Conservation (phyloP, 345 rosid species). For the Bruguiera gymnorhiza region DNA sequence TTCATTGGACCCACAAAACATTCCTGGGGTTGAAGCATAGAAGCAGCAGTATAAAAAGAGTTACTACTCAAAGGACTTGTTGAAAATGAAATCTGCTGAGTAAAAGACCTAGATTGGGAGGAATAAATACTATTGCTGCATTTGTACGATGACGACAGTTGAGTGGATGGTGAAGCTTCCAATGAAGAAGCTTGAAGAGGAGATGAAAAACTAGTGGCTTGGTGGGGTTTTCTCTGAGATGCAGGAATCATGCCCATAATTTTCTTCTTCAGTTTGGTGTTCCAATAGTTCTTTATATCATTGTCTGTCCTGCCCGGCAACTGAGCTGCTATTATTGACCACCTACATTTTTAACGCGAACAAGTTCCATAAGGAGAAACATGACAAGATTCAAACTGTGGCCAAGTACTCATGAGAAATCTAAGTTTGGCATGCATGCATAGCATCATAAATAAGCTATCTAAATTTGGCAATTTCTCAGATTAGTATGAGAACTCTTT, state of each 20-base stretch:
- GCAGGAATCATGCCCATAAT: conserved; percentile 34
- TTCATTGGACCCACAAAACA: conserved; percentile 23
- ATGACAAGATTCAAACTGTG: too few relatives aligned
- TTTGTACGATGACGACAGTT: conserved; percentile 17
- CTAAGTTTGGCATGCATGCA: conserved; percentile 8
- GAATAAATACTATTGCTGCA: conserved; percentile 20
- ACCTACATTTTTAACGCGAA: conserved; percentile 13
- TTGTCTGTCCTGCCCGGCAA: conserved; percentile 38
- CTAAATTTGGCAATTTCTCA: conserved; percentile 26
- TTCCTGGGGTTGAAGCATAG: conserved; percentile 28
- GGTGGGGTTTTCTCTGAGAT: conserved; percentile 16
- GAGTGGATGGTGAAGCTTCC: conserved; percentile 27
- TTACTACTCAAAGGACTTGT: conserved; percentile 33
- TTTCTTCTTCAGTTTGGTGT: conserved; percentile 36
- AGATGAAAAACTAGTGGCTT: conserved; percentile 16
- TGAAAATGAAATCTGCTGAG: conserved; percentile 33
- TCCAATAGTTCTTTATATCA: conserved; percentile 37
- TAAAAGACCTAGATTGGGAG: conserved; percentile 26
- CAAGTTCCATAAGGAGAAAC: not conserved
- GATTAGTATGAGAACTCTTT: conserved; percentile 3
- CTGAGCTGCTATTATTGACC: conserved; percentile 39
- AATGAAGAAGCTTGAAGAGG: conserved; percentile 20
- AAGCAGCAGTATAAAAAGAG: conserved; percentile 27
- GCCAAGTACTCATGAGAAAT: too few relatives aligned
- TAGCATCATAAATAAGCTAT: conserved; percentile 7